phyloP scores from a whole-genome alignment of 1,284 basidiomycete genomes.

The Ustilago hordei region DNA sequence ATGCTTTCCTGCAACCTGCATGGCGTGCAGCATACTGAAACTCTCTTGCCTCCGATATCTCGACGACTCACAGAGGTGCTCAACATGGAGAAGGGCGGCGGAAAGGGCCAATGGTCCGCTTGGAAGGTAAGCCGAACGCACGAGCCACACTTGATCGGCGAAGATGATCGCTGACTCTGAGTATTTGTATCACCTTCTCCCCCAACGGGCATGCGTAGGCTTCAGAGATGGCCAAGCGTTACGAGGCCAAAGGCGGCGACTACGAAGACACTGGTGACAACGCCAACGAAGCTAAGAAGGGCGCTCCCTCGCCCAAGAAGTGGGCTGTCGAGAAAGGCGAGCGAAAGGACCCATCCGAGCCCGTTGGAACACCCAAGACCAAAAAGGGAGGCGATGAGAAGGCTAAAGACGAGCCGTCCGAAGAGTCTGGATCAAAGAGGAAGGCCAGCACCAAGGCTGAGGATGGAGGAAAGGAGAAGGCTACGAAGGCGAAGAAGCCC shows the following conservation, averaged over 20 bases:
- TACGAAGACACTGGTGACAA: constrained; percentile 71
- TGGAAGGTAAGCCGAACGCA: constrained; percentile 60
- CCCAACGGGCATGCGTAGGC: constrained; percentile 13
- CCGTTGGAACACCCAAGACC: constrained; percentile 37
- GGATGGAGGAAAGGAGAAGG: constrained; percentile 4
- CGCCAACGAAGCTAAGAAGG: constrained; percentile 71
- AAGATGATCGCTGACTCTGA: neutral
- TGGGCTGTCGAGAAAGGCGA: constrained; percentile 48
- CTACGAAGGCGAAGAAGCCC: constrained; percentile 11
- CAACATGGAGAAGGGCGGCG: constrained; percentile 70
- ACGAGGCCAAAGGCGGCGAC: constrained; percentile 70
- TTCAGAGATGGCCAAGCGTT: constrained; percentile 70
- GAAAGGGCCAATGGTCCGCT: constrained; percentile 71
- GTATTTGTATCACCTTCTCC: neutral
- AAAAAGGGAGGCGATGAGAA: constrained; percentile 17
- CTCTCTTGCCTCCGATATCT: neutral
- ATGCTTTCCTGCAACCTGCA: neutral
- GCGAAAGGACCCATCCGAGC: constrained; percentile 40
- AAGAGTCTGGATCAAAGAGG: constrained; percentile 21
- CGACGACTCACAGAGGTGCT: constrained; percentile 37
- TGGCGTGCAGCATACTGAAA: neutral
- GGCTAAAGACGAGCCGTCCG: constrained; percentile 9
- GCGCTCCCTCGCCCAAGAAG: constrained; percentile 70
- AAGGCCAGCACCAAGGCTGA: constrained; percentile 28
- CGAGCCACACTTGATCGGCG: too few species aligned